Base-by-base conservation (phyloP, 306 rosid genomes). In the Morella rubra region DNA sequence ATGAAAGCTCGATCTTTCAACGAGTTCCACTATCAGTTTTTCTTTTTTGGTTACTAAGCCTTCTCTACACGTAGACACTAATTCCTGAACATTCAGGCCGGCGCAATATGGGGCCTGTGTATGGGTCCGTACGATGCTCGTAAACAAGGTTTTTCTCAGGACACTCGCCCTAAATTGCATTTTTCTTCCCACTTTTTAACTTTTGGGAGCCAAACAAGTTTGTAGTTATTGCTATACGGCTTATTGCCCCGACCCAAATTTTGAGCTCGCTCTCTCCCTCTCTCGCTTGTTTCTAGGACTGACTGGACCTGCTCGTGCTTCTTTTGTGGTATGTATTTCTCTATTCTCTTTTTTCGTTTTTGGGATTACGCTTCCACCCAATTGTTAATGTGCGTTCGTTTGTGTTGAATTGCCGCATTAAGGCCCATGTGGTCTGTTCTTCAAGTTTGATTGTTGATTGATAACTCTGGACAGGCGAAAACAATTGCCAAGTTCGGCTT, bases 51-150 rank as follows among this genome's bases (percentile, higher is more conserved):
- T 27, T 14, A 3, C 3, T 11, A 56, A 69, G 41, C 44, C 56
- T 41, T n/a, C 5, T 5, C 53, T 37, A 45, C 19, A 27, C 24
- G 54, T 18, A 82, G 50, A 13, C 40, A 76, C 5, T 61, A 19
- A 77, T 65, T 55, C 44, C 53, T 22, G 24, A 18, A 41, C 42
- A 61, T 81, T 89, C 93, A 95, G 99, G 97, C 97, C 0, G 96
- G 97, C 79, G 93, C 89, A 22, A 81, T 95, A 49, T 95, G 97
- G 97, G 99, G 97, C 7, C 58, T 91, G 53, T 92, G 97, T 81
- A 10, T 76, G 67, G 93, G 86, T 76, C 99, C 99, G 44, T 86
- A 83, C 74, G 87, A 95, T 4, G 93, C 99, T 83, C 86, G 85
- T 79, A 76, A 71, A 65, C 82, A 80, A 44, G 93, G 99, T 89